Evolutionary conservation across 176 grass and related monocot genomes (phyloP), one percentile per base, ranked within the genome.

Genomic region (Oryza glumipatula): DNA sequence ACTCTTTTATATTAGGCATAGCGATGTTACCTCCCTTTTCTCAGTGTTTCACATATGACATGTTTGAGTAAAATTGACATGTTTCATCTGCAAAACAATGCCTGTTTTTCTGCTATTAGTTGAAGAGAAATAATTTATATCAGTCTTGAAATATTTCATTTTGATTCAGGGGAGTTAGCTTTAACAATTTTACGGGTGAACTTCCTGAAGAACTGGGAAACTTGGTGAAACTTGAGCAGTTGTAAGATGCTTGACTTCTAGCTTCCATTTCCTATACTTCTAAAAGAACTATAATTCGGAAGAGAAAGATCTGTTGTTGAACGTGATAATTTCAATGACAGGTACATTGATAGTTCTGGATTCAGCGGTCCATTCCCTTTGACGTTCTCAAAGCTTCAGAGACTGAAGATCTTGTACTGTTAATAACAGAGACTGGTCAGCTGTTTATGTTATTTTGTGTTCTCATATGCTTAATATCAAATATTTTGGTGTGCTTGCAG

Each of bases 331-430:
- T 68, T 88, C 7, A 43, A 76, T 76, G 73, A 63, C 51, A 98
- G 92, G 77, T 95, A 95, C 82, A 60, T 90, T 11, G 45, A 79
- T 60, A 98, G 95, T 35, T 74, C 79, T 86, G 92, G 95, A 45
- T 86, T 93, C 41, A 89, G 61, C 0, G 92, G 91, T 73, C 84
- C 90, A 11, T 43, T 98, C 21, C 92, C 92, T 76, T 77, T 76
- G 30, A 63, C 88, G 2, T 77, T 98, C 13, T 93, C 90, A 28
- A 88, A 86, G 19, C 92, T 98, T 17, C 86, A 67, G 19, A 90
- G 46, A 5, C 30, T 98, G 82, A 61, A 44, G 12, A 84, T 0
- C 2, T 22, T 98, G 93, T 98, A 92, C 61, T 72, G 36, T 41
- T n/a, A 15, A 26, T 68, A 45, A 26, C 19, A 67, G 22, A 66